A percentile compares a stretch with the other conserved stretches of the same genome.
Conservation (phyloP, 2,329 filamentous ascomycete species). For the Ceratocystis ficicola region DNA sequence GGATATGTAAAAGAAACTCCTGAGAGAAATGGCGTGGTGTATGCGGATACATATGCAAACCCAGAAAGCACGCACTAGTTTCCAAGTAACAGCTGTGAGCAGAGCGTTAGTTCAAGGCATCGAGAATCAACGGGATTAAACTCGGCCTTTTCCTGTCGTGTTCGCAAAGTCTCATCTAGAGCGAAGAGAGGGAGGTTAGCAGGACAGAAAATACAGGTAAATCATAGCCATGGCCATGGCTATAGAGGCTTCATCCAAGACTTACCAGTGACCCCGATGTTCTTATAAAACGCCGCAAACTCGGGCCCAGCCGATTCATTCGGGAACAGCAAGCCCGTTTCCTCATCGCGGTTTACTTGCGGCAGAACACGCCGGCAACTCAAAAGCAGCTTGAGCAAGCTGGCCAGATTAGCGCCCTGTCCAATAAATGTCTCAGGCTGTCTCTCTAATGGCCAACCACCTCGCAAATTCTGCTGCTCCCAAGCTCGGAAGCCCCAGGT, state of each 20-base stretch:
- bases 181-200: neutral
- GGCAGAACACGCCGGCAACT: slow-evolving; percentile 49
- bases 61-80: neutral
- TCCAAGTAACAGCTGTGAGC: slow-evolving; percentile 36
- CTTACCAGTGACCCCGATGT: slow-evolving; percentile 47
- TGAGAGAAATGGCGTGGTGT: neutral
- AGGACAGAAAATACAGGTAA: neutral
- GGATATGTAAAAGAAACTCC: neutral
- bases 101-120: slow-evolving; percentile 41
- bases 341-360: slow-evolving; percentile 35
- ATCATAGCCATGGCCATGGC: neutral
- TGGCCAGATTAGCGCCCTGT: slow-evolving; percentile 47
- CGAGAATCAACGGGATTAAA: slow-evolving; percentile 41
- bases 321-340: slow-evolving; percentile 36
- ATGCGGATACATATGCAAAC: neutral
- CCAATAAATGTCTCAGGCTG: slow-evolving; percentile 45
- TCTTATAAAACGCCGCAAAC: slow-evolving; percentile 42
- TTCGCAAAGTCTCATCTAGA: slow-evolving; percentile 28
- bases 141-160: slow-evolving; percentile 40
- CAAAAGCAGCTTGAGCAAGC: slow-evolving; percentile 49
- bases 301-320: slow-evolving; percentile 37
- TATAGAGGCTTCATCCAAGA: slow-evolving; percentile 19
- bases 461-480: slow-evolving; percentile 49
- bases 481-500: slow-evolving; percentile 58
- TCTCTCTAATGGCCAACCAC: slow-evolving; percentile 48